phyloP scores from a whole-genome alignment of 768 basidiomycete species.

The Piloderma croceum region DNA sequence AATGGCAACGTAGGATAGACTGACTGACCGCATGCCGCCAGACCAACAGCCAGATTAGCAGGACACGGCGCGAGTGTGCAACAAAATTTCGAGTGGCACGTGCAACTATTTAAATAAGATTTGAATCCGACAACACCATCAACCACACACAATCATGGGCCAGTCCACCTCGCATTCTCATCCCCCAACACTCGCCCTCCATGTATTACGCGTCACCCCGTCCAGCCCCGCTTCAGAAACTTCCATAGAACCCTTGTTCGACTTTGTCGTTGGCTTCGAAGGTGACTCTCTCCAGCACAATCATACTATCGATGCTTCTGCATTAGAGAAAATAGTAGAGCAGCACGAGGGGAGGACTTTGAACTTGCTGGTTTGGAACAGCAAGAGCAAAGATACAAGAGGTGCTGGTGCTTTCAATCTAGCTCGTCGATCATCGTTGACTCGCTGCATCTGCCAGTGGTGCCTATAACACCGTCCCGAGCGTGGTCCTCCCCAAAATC shows the following conservation, averaged over 20 bases:
- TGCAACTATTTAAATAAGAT: too few relatives aligned
- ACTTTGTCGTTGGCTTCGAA: slow-evolving; percentile 91
- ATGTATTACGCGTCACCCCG: slow-evolving; percentile 86
- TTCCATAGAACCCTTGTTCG: slow-evolving; percentile 84
- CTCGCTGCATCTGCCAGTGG: slow-evolving; percentile 44
- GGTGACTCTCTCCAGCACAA: slow-evolving; percentile 50
- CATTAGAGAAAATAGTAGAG: slow-evolving; percentile 79
- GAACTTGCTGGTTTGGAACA: slow-evolving; percentile 78
- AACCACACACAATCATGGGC: background rate
- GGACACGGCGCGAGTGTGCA: too few relatives aligned
- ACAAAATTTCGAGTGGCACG: too few relatives aligned
- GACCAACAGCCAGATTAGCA: too few relatives aligned
- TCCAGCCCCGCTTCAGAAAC: slow-evolving; percentile 84
- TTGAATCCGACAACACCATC: too few relatives aligned
- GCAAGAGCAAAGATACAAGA: slow-evolving; percentile 67
- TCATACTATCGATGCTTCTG: slow-evolving; percentile 58
- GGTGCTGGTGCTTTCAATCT: slow-evolving; percentile 33
- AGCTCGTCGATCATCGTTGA: background rate
- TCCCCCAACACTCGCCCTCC: slow-evolving; percentile 60
- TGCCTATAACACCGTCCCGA: slow-evolving; percentile 79
- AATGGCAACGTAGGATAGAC: background rate
- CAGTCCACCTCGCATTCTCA: slow-evolving; percentile 29
- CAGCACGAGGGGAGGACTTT: slow-evolving; percentile 66
- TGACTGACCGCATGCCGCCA: slow-evolving; percentile 56
- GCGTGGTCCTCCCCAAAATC: slow-evolving; percentile 62